Conservation (phyloP, 345 rosid species). For the Draba incana region DNA sequence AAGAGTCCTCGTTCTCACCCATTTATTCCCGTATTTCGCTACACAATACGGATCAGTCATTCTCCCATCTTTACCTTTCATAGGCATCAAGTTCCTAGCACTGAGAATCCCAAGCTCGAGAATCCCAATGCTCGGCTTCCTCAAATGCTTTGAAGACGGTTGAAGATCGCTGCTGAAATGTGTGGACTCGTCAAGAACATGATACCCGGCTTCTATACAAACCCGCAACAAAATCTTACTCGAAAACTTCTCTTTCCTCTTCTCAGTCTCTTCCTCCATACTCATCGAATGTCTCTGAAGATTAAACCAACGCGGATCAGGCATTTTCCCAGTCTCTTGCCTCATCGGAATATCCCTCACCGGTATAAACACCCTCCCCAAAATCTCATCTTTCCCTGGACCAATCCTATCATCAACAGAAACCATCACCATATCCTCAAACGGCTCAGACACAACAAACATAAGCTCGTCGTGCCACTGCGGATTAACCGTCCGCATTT, state of each 20-base stretch:
- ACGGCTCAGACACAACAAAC: slow-evolving; percentile 95
- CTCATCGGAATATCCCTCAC: slow-evolving; percentile 57
- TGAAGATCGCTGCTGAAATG: slow-evolving; percentile 95
- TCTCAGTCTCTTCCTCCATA: slow-evolving; percentile 59
- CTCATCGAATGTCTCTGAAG: slow-evolving; percentile 56
- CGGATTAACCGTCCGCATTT: slow-evolving; percentile 59
- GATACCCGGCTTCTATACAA: slow-evolving; percentile 88
- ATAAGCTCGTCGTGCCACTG: slow-evolving; percentile 81
- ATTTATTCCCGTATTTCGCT: slow-evolving; percentile 96
- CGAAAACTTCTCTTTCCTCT: slow-evolving; percentile 81
- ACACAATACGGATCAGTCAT: slow-evolving; percentile 90
- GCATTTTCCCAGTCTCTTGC: slow-evolving; percentile 57
- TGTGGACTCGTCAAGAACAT: slow-evolving; percentile 93
- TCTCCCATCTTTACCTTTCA: slow-evolving; percentile 84
- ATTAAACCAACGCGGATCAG: slow-evolving; percentile 74
- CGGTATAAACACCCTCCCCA: slow-evolving; percentile 60
- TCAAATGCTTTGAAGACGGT: slow-evolving; percentile 79
- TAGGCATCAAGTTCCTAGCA: slow-evolving; percentile 77
- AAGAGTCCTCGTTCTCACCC: slow-evolving; percentile 93
- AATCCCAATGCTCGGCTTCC: slow-evolving; percentile 74
- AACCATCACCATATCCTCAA: slow-evolving; percentile 72
- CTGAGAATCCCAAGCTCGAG: slow-evolving; percentile 88
- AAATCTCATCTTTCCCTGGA: slow-evolving; percentile 72
- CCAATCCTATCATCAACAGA: slow-evolving; percentile 75
- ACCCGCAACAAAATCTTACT: slow-evolving; percentile 71